These are phyloP conservation scores for Phlegmacium glaucopus DNA, from an alignment of 768 basidiomycete genomes.

Conservation along the genomic window DNA sequence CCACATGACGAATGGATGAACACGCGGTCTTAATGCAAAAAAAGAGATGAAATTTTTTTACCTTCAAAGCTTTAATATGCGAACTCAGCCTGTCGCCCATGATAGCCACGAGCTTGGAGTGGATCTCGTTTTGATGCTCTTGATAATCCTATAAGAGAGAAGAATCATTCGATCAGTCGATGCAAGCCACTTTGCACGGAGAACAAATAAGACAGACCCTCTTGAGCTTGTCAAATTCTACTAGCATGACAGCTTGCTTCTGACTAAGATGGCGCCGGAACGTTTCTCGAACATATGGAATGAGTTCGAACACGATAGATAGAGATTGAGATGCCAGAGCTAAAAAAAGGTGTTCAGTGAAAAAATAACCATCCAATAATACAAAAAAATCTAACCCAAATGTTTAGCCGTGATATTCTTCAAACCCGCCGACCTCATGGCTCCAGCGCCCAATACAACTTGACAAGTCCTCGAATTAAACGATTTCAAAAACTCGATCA, in stretches of 20 bases:
- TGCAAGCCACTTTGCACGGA: too few species aligned
- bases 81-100: slow-evolving; percentile 92
- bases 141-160: slow-evolving; percentile 79
- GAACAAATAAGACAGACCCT: slow-evolving; percentile 50
- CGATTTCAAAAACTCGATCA: slow-evolving; percentile 95
- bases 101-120: slow-evolving; percentile 94
- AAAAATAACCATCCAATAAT: neutral
- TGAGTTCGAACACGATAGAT: slow-evolving; percentile 89
- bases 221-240: slow-evolving; percentile 98
- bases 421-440: slow-evolving; percentile 97
- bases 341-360: slow-evolving; percentile 28
- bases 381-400: slow-evolving; percentile 50
- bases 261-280: slow-evolving; percentile 91
- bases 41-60: slow-evolving; percentile 20
- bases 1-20: slow-evolving; percentile 5
- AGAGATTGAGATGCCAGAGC: slow-evolving; percentile 95
- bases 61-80: slow-evolving; percentile 83
- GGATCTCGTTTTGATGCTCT: slow-evolving; percentile 99
- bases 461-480: slow-evolving; percentile 99
- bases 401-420: slow-evolving; percentile 99
- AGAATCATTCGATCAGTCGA: neutral
- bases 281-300: slow-evolving; percentile 94
- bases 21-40: neutral
- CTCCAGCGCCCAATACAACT: slow-evolving; percentile 96
- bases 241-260: slow-evolving; percentile 94